Evolutionary conservation across 2,329 filamentous ascomycete species (phyloP).

Genomic region (Alternaria gansuensis): DNA sequence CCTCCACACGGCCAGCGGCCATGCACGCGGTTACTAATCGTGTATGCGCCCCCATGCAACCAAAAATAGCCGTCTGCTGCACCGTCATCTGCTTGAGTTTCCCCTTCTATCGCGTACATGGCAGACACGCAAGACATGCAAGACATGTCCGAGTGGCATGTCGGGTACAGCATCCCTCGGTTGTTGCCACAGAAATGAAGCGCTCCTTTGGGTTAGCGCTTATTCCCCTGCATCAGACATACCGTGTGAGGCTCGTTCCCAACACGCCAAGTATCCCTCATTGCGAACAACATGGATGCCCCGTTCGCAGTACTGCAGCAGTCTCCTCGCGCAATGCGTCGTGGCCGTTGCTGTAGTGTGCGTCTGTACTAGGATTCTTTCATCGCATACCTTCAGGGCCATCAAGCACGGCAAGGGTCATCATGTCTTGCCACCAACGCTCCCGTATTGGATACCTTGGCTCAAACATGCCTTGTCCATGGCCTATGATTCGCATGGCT

Average conservation of each 20-base stretch:
- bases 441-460: slow-evolving; percentile 33
- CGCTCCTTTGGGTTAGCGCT: slow-evolving; percentile 1
- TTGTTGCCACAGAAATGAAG: slow-evolving; percentile 4
- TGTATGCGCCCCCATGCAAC: slow-evolving; percentile 17
- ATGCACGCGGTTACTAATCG: slow-evolving; percentile 21
- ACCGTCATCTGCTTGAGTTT: slow-evolving; percentile 29
- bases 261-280: background rate
- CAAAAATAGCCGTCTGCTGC: slow-evolving; percentile 35
- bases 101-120: slow-evolving; percentile 14
- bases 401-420: slow-evolving; percentile 19
- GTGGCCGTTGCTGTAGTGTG: slow-evolving; percentile 18
- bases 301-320: slow-evolving; percentile 8
- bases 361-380: slow-evolving; percentile 26
- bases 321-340: slow-evolving; percentile 12
- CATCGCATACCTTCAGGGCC: slow-evolving; percentile 21
- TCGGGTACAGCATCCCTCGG: background rate
- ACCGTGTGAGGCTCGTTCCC: background rate
- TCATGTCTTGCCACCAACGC: slow-evolving; percentile 26
- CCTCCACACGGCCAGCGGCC: slow-evolving; percentile 26
- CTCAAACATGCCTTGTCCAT: slow-evolving; percentile 30
- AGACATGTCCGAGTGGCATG: background rate
- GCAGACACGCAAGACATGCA: background rate
- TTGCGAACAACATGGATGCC: slow-evolving; percentile 3
- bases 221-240: slow-evolving; percentile 1
- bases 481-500: slow-evolving; percentile 21